Percentiles rank a stretch among this genome's conserved stretches.
Evolutionary conservation across 2,329 filamentous ascomycete species (phyloP).

Genomic region (Phialocephala sp.): DNA sequence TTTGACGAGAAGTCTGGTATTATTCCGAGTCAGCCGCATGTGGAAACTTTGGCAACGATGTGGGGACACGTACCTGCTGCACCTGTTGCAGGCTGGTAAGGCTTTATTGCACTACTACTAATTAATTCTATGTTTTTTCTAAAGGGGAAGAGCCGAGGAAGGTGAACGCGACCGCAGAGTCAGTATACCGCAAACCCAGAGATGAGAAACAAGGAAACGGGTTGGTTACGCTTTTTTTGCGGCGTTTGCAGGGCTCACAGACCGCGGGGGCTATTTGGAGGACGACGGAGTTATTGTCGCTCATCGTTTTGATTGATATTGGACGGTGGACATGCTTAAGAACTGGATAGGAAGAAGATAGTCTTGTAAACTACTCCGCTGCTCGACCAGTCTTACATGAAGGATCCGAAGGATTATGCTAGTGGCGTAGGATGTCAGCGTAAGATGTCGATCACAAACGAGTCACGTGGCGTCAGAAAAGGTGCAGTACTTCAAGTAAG

Average conservation of each 20-base stretch:
- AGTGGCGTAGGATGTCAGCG: neutral
- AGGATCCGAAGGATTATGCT: neutral
- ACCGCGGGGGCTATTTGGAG: conserved; percentile 7
- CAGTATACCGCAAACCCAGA: too few relatives aligned
- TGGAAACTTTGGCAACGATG: neutral
- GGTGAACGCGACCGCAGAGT: too few relatives aligned
- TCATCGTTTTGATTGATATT: neutral
- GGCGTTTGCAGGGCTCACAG: conserved; percentile 27
- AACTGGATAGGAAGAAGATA: neutral
- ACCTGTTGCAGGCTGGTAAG: conserved; percentile 28
- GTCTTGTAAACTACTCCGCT: neutral
- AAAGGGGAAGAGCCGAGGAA: too few relatives aligned
- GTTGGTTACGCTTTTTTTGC: conserved; percentile 24
- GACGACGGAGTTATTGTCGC: neutral
- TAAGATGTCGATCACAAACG: neutral
- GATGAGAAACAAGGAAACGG: too few relatives aligned
- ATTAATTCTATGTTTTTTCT: too few relatives aligned
- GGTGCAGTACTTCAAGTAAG: too few relatives aligned
- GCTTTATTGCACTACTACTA: conserved; percentile 21
- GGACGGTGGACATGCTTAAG: neutral
- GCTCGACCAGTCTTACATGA: neutral
- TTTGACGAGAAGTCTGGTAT: conserved; percentile 21
- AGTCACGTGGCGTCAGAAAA: neutral
- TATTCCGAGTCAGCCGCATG: neutral
- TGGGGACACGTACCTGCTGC: conserved; percentile 19